Evolutionary conservation across 805 yeast genomes (phyloP).

Genomic region (Diddensiella transvaalensis): DNA sequence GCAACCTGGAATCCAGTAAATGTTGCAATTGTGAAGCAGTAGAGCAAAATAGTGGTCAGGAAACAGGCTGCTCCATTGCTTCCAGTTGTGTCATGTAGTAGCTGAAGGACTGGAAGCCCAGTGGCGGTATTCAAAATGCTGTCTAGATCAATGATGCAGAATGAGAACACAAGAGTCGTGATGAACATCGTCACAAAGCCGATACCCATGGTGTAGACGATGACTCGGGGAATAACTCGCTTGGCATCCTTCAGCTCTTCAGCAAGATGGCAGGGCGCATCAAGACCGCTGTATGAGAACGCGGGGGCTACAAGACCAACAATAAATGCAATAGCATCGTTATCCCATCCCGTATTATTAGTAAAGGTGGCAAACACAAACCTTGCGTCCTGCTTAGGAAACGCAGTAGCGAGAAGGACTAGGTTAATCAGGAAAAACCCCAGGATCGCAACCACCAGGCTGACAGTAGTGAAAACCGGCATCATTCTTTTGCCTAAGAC

Average conservation of each 20-base stretch:
- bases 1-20: slow-evolving; percentile 38
- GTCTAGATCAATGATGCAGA: slow-evolving; percentile 51
- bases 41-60: slow-evolving; percentile 47
- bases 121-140: slow-evolving; percentile 47
- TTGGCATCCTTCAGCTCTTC: slow-evolving; percentile 61
- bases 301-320: slow-evolving; percentile 70
- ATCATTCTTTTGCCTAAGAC: neutral
- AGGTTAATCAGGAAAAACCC: slow-evolving; percentile 1
- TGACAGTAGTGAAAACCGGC: neutral
- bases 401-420: neutral
- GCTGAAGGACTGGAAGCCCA: slow-evolving; percentile 62
- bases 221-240: slow-evolving; percentile 57
- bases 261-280: slow-evolving; percentile 68
- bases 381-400: slow-evolving; percentile 44
- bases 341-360: slow-evolving; percentile 59
- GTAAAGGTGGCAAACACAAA: slow-evolving; percentile 54
- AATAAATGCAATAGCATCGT: slow-evolving; percentile 57
- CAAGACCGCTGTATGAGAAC: slow-evolving; percentile 67
- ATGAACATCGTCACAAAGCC: slow-evolving; percentile 53
- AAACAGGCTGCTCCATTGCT: slow-evolving; percentile 50
- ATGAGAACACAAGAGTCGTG: slow-evolving; percentile 41
- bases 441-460: neutral
- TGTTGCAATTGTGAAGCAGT: slow-evolving; percentile 56
- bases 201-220: slow-evolving; percentile 59
- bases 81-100: slow-evolving; percentile 54